A percentile compares a stretch with the other conserved stretches of the same genome.
Conservation (phyloP, 108 stramenopile species). For the Cafeteria roenbergensis region DNA sequence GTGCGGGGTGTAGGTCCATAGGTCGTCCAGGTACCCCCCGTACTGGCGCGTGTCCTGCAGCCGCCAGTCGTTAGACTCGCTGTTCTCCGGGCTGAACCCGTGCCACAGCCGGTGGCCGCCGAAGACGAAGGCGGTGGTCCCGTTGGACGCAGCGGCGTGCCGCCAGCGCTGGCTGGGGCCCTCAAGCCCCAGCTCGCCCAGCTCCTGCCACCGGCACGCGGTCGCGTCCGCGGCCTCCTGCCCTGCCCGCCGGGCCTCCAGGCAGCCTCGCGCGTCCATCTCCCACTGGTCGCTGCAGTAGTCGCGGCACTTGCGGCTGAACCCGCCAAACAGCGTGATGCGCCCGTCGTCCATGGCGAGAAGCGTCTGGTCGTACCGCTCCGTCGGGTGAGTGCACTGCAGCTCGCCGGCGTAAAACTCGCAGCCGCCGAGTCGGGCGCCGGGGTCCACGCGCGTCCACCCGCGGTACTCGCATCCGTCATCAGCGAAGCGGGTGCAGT, state of each 20-base stretch:
- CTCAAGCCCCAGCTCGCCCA: slow-evolving; percentile 22
- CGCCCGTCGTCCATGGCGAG: slow-evolving; percentile 52
- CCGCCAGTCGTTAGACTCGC: slow-evolving; percentile 46
- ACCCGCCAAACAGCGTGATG: slow-evolving; percentile 65
- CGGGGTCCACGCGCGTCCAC: slow-evolving; percentile 51
- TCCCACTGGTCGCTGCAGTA: slow-evolving; percentile 68
- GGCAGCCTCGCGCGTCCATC: slow-evolving; percentile 41
- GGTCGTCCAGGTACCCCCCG: slow-evolving; percentile 63
- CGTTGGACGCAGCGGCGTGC: slow-evolving; percentile 24
- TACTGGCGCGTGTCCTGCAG: slow-evolving; percentile 36
- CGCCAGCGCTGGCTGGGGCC: slow-evolving; percentile 55
- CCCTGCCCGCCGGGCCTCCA: no score
- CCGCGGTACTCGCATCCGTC: slow-evolving; percentile 42
- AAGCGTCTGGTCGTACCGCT: slow-evolving; percentile 58
- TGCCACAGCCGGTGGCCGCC: slow-evolving; percentile 76
- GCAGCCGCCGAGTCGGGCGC: slow-evolving; percentile 55
- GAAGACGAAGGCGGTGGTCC: slow-evolving; percentile 40
- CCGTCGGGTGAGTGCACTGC: slow-evolving; percentile 50
- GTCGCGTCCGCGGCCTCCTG: neutral
- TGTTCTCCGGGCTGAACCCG: slow-evolving; percentile 58
- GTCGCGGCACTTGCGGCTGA: slow-evolving; percentile 58
- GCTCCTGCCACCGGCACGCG: slow-evolving; percentile 20
- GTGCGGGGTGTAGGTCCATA: slow-evolving; percentile 43
- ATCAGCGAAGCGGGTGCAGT: slow-evolving; percentile 49
- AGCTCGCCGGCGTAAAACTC: slow-evolving; percentile 34